Base-by-base conservation (phyloP, 371 early-diverging fungal genomes). In the Chytridium lagenaria region DNA sequence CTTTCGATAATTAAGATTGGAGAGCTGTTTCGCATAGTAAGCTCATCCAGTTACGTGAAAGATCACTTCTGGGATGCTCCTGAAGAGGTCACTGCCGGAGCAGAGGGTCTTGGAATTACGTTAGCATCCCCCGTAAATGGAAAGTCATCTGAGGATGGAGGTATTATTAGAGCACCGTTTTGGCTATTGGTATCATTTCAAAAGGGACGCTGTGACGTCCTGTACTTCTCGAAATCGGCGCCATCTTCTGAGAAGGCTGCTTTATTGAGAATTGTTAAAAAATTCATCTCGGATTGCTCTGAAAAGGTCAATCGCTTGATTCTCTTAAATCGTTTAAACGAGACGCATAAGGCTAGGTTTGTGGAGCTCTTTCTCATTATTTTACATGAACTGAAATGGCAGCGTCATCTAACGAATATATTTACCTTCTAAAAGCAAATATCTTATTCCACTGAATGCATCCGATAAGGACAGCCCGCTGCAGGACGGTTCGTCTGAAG, bases 181-280 rank as follows among this genome's bases (percentile, higher is more conserved):
- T 94, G 93, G 93, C 71, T 92, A 12, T 76, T 92, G 26, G 67
- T 92, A 1, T 85, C 87, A 1, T 88, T 92, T 22, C 86, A 81
- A 49, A 84, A 81, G 1, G 73, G 81, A 0, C 81, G 81, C 22
- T 87, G 90, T 0, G 89, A 90, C 52, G 77, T 93, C 30, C 89
- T 88, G 70, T 91, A 91, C 68, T 93, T 90, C 74, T 92, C 92
- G 0, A 90, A 90, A 75, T 74, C 84, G 22, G 83, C 89, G 10
- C 81, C 86, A 37, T 81, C 81, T 30, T 86, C 81, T 38, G 84
- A 88, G 34, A 85, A 89, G 26, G 81, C 87, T 19, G 78, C 83
- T 19, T 87, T 92, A 30, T 82, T 92, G 2, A 77, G 84, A 23
- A 81, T 83, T 1, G 85, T 91, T 1, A 85, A 87, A 37, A 77